Percentiles rank a stretch among this genome's conserved stretches.
Conservation (phyloP, 208 protist genomes). For the Trypanosoma lewisi region DNA sequence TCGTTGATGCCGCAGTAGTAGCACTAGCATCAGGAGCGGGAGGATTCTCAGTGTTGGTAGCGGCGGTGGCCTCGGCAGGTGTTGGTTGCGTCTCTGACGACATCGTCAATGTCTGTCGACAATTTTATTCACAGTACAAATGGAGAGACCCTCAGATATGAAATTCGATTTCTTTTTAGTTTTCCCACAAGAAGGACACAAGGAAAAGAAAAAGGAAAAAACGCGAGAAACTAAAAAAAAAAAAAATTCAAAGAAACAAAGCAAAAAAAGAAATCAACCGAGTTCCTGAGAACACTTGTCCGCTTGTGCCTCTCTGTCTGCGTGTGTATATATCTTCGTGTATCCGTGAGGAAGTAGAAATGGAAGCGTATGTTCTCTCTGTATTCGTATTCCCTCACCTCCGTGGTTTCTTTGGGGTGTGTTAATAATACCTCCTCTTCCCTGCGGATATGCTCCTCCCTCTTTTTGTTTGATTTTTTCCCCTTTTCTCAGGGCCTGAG, state of each 20-base stretch:
- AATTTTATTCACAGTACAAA: neutral
- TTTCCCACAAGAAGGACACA: neutral
- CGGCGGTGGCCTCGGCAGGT: neutral
- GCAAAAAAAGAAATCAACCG: neutral
- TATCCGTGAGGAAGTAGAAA: no score
- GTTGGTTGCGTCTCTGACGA: conserved; percentile 5
- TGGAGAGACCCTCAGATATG: neutral
- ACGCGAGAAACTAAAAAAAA: neutral
- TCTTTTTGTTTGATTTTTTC: no score
- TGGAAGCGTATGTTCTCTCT: no score
- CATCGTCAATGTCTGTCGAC: neutral
- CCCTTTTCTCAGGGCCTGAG: no score
- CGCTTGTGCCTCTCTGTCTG: no score
- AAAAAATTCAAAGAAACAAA: neutral
- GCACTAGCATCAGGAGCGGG: neutral
- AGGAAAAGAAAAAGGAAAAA: conserved; percentile 8
- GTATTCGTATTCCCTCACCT: no score
- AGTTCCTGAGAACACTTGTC: no score
- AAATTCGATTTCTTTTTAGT: neutral
- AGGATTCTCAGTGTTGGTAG: neutral
- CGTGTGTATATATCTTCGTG: no score
- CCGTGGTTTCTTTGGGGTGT: no score
- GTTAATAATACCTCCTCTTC: no score
- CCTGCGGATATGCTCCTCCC: no score
- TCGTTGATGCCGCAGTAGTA: conserved; percentile 3